These are phyloP conservation scores for Breynia disticha DNA, from an alignment of 441 rosid genomes.

Conservation along the genomic window DNA sequence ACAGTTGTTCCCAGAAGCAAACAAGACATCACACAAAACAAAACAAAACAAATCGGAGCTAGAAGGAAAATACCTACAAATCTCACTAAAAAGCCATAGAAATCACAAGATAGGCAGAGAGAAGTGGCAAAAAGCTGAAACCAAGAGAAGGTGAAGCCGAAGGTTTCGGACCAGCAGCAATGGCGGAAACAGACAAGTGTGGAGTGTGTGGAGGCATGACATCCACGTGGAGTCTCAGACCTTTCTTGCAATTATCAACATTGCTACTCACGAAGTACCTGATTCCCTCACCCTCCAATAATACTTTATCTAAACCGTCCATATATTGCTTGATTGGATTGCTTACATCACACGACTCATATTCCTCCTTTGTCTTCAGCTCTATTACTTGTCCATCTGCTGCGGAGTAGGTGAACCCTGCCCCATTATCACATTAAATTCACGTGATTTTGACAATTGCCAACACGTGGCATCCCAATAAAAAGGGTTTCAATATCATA, in stretches of 20 bases:
- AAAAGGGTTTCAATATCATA: too few relatives aligned
- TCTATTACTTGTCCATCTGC: slow-evolving; percentile 37
- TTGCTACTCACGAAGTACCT: slow-evolving; percentile 42
- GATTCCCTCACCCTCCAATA: slow-evolving; percentile 31
- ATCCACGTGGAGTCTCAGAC: slow-evolving; percentile 42
- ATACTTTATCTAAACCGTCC: slow-evolving; percentile 28
- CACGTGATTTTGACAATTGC: background rate
- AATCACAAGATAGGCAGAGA: slow-evolving; percentile 16
- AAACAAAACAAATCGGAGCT: too few relatives aligned
- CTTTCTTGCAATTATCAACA: slow-evolving; percentile 33
- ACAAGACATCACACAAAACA: too few relatives aligned
- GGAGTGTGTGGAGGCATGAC: slow-evolving; percentile 18
- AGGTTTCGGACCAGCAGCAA: slow-evolving; percentile 18
- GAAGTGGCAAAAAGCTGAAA: background rate
- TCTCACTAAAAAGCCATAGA: slow-evolving; percentile 5
- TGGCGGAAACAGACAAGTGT: slow-evolving; percentile 11
- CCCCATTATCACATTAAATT: background rate
- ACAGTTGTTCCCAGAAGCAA: too few relatives aligned
- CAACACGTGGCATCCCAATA: background rate
- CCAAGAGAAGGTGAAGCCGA: slow-evolving; percentile 21
- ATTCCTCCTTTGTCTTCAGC: slow-evolving; percentile 35
- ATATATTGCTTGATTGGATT: slow-evolving; percentile 39
- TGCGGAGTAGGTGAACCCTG: slow-evolving; percentile 50
- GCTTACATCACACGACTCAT: slow-evolving; percentile 33
- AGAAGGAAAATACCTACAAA: too few relatives aligned